Base-by-base conservation (phyloP, 257 asterid genomes). In the Solanum medicagineum region DNA sequence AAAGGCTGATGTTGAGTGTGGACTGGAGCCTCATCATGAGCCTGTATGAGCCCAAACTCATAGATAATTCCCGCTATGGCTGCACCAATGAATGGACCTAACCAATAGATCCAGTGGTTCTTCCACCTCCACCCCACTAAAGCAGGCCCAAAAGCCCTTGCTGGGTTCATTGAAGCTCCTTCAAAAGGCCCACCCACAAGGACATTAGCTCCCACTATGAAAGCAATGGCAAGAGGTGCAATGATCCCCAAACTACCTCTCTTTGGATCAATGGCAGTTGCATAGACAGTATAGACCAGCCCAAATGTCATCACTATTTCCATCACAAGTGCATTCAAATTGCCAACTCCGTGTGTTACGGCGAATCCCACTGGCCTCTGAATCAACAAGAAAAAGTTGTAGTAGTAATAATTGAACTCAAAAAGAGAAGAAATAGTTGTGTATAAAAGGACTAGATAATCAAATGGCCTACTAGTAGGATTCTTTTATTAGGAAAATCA, bases 91-190 rank as follows among this genome's bases (percentile, higher is more conserved):
- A 97, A 97, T 1, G 98, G 99, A 0, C 99, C 99, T 29, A 97
- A 19, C 99, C 99, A 95, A 54, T 93, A 97, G 89, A 97, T 87
- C 99, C 99, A 95, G 40, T 97, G 98, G 87, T 93, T 32, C 55
- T 66, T 88, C 99, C 99, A 97, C 82, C 98, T 91, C 99, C 99
- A 97, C 0, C 99, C 99, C 51, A 95, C 94, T 44, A 97, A 80
- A 0, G 99, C 97, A 0, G 98, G 99, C 22, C 98, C 99, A 16
- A 97, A 97, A 0, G 99, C 98, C 75, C 98, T 86, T 0, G 99
- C 99, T 0, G 98, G 99, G 86, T 96, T 96, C 99, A 95, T 96
- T 0, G 98, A 80, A 1, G 98, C 98, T 3, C 98, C 99, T 1
- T 89, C 93, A 22, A 94, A 97, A 1, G 99, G 99, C 7, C 98